Evolutionary conservation across 768 basidiomycete genomes (phyloP).

Genomic region (Amyloporia xantha): DNA sequence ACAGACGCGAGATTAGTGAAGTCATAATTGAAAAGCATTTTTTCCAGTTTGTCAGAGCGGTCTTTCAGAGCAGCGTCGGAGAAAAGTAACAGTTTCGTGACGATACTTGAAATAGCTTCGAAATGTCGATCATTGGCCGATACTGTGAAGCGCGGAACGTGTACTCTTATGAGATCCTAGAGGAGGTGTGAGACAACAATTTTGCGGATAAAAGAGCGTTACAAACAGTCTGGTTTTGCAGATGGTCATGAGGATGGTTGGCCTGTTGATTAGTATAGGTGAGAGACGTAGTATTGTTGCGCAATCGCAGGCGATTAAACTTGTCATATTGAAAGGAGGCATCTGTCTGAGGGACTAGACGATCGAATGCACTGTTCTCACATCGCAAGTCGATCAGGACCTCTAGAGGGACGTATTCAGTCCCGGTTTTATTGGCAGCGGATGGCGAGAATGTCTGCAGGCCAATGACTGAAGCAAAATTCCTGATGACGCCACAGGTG

Average conservation of each 20-base stretch:
- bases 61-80: slow-evolving; percentile 80
- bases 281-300: slow-evolving; percentile 58
- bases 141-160: slow-evolving; percentile 83
- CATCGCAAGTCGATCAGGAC: slow-evolving; percentile 81
- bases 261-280: slow-evolving; percentile 31
- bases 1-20: slow-evolving; percentile 71
- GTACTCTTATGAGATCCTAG: slow-evolving; percentile 76
- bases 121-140: slow-evolving; percentile 80
- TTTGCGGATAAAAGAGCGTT: slow-evolving; percentile 1
- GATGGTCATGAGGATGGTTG: slow-evolving; percentile 36
- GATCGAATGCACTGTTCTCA: slow-evolving; percentile 78
- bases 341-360: slow-evolving; percentile 84
- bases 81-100: slow-evolving; percentile 84
- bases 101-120: slow-evolving; percentile 77
- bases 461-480: slow-evolving; percentile 69
- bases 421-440: slow-evolving; percentile 30
- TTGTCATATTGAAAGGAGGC: slow-evolving; percentile 87
- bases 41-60: slow-evolving; percentile 72
- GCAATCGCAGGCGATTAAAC: slow-evolving; percentile 85
- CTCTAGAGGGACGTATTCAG: slow-evolving; percentile 77
- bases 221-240: slow-evolving; percentile 60
- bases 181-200: neutral
- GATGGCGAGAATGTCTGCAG: slow-evolving; percentile 85
- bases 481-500: too few relatives aligned
- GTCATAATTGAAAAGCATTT: slow-evolving; percentile 81